Evolutionary conservation across 768 basidiomycete genomes (phyloP).

Genomic region (Naematelia encephala): DNA sequence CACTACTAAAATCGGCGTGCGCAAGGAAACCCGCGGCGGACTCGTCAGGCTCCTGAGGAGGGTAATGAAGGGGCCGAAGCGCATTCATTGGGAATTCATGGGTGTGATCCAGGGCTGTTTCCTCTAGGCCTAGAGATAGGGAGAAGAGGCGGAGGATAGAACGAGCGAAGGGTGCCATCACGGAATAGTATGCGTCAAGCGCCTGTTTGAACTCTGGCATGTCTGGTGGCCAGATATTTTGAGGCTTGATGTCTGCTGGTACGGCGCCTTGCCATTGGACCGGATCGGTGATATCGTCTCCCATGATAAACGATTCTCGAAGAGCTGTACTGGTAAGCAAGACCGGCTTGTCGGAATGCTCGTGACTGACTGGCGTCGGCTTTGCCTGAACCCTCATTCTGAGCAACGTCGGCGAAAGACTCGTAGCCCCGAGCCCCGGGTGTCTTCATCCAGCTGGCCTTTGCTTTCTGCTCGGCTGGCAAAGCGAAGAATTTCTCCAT

Average conservation of each 20-base stretch:
- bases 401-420: conserved; percentile 11
- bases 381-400: background rate
- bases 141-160: conserved; percentile 11
- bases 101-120: conserved; percentile 8
- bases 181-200: conserved; percentile 14
- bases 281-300: conserved; percentile 15
- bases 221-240: conserved; percentile 17
- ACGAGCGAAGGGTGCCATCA: conserved; percentile 11
- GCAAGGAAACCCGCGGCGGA: conserved; percentile 7
- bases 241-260: conserved; percentile 1
- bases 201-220: conserved; percentile 12
- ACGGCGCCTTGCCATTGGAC: conserved; percentile 11
- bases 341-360: background rate
- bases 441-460: conserved; percentile 13
- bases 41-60: conserved; percentile 16
- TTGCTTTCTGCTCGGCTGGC: conserved; percentile 1
- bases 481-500: conserved; percentile 15
- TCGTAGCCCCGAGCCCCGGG: conserved; percentile 17
- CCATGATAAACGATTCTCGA: conserved; percentile 17
- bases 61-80: conserved; percentile 20
- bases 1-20: conserved; percentile 14
- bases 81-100: conserved; percentile 15
- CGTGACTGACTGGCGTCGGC: conserved; percentile 5
- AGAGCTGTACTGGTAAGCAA: conserved; percentile 1
- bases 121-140: conserved; percentile 13